phyloP scores from a whole-genome alignment of 2,329 filamentous ascomycete genomes.

The Cercospora beticola region DNA sequence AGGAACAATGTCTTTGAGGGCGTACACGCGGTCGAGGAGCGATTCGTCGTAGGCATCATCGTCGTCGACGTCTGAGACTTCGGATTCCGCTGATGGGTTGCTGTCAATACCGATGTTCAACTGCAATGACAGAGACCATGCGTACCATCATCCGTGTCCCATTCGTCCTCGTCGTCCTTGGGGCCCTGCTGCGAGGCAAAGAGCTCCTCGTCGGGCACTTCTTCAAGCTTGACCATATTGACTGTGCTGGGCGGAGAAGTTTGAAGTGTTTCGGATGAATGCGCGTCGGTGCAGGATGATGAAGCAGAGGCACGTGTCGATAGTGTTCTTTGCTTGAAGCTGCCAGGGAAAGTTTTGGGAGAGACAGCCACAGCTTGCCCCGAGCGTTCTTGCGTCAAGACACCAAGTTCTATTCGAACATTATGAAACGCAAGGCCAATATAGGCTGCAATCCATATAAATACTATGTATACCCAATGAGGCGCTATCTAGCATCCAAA shows the following conservation, averaged over 20 bases:
- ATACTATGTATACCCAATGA: not conserved
- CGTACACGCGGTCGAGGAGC: slow-evolving; percentile 44
- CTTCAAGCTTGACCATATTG: slow-evolving; percentile 92
- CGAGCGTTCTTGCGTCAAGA: slow-evolving; percentile 3
- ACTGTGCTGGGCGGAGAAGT: not conserved
- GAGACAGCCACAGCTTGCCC: slow-evolving; percentile 2
- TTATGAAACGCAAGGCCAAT: not conserved
- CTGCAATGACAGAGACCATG: slow-evolving; percentile 18
- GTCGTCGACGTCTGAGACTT: slow-evolving; percentile 70
- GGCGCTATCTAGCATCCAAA: not conserved
- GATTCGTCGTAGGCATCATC: slow-evolving; percentile 54
- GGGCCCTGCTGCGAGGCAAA: slow-evolving; percentile 67
- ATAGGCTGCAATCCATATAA: not conserved
- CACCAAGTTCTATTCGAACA: not conserved
- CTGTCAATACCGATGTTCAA: slow-evolving; percentile 13
- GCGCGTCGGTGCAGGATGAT: not conserved
- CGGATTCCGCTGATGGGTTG: slow-evolving; percentile 60
- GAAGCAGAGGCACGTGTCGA: slow-evolving; percentile 3
- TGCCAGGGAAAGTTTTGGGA: slow-evolving; percentile 4
- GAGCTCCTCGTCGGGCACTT: slow-evolving; percentile 97
- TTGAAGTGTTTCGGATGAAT: not conserved
- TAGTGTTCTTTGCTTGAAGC: slow-evolving; percentile 3
- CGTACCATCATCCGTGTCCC: slow-evolving; percentile 89
- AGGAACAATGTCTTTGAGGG: slow-evolving; percentile 48
- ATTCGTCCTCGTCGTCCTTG: slow-evolving; percentile 69